Evolutionary conservation across 352 stramenopile species (phyloP), one percentile per base, ranked within the genome.

Genomic region (Globisporangium barbulae): DNA sequence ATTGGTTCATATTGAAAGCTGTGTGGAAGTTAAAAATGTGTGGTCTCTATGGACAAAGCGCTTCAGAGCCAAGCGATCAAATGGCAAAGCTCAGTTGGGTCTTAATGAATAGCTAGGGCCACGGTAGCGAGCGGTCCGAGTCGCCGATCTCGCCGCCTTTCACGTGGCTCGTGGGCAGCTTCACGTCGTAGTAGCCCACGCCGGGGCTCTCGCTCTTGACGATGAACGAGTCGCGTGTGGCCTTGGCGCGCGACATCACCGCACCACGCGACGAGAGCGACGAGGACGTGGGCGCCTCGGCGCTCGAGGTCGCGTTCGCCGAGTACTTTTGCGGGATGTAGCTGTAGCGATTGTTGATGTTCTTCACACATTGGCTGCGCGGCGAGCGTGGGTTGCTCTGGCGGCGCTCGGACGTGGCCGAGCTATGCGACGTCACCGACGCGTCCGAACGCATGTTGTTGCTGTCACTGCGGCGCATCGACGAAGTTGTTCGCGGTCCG

Each of bases 151-250:
- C 83, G 19, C 83, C 83, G 21, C 83, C 83, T 63, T 85, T 85
- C 10, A 92, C 81, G 35, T 80, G 72, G 28, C 22, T 68, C 65
- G 85, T 69, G 5, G 74, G 74, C 22, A 90, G 67, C 53, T 89
- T 79, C 48, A 92, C 81, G 59, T 92, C 81, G 70, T 92, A 92
- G 59, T 90, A 90, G 5, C 83, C 83, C 55, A 92, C 83, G 17
- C 83, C 83, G 5, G 83, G 83, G 48, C 76, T 89, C 56, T 88
- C 83, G 55, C 62, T 89, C 65, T 83, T 90, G 12, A 78, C 76
- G 62, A 89, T 80, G 63, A 90, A 92, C 47, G 83, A 88, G 57
- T 89, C 81, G 47, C 83, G 83, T 33, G 79, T 79, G 33, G 75
- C 77, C 25, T 78, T 74, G 0, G 83, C 83, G 19, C 82, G 77